phyloP scores from a whole-genome alignment of 2,329 filamentous ascomycete species.

The Apiospora kogelbergensis region DNA sequence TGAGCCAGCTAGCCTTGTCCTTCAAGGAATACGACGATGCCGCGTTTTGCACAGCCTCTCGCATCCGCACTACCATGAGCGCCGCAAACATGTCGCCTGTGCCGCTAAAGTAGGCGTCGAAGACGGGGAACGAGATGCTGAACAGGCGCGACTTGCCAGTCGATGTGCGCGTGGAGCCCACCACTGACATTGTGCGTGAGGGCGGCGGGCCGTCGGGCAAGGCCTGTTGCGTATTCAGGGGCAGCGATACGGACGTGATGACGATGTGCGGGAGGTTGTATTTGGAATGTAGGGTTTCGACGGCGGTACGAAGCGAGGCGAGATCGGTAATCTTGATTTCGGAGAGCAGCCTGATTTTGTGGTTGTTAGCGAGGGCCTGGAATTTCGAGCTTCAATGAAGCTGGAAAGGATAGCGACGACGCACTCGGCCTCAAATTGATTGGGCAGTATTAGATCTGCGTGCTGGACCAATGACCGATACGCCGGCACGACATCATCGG shows the following conservation, averaged over 20 bases:
- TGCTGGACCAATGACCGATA: slow-evolving; percentile 79
- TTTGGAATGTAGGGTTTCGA: slow-evolving; percentile 72
- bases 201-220: slow-evolving; percentile 9
- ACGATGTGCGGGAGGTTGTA: slow-evolving; percentile 85
- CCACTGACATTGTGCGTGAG: slow-evolving; percentile 55
- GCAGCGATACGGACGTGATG: slow-evolving; percentile 83
- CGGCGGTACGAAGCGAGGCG: slow-evolving; percentile 68
- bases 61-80: slow-evolving; percentile 81
- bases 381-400: background rate
- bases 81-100: slow-evolving; percentile 99
- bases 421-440: slow-evolving; percentile 96
- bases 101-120: slow-evolving; percentile 93
- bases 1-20: slow-evolving; percentile 68
- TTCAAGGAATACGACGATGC: slow-evolving; percentile 39
- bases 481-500: slow-evolving; percentile 84
- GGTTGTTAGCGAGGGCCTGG: background rate
- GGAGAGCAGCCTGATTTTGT: slow-evolving; percentile 69
- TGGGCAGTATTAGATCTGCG: slow-evolving; percentile 90
- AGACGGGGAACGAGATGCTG: slow-evolving; percentile 79
- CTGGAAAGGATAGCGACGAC: slow-evolving; percentile 28
- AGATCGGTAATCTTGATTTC: slow-evolving; percentile 81
- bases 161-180: slow-evolving; percentile 66
- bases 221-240: slow-evolving; percentile 71
- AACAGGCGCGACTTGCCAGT: slow-evolving; percentile 76
- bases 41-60: slow-evolving; percentile 68